Evolutionary conservation across 1,284 basidiomycete genomes (phyloP).

Genomic region (Ustilago crameri): DNA sequence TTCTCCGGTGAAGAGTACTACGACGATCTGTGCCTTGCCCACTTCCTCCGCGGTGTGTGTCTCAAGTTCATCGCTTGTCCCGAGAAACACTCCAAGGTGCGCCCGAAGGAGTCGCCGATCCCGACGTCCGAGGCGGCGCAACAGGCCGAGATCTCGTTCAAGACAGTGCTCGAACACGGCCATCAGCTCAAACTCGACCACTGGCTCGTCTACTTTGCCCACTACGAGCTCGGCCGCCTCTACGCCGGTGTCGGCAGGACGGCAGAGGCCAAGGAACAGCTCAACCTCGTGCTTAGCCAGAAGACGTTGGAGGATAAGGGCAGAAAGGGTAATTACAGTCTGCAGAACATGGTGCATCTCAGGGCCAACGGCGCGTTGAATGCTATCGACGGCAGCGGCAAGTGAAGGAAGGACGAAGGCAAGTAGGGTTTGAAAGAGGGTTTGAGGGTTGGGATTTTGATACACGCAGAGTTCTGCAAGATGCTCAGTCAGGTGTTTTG

Average conservation of each 20-base stretch:
- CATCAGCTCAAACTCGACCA: conserved; percentile 58
- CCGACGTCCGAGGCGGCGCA: conserved; percentile 57
- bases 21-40: conserved; percentile 64
- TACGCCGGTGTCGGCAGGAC: conserved; percentile 44
- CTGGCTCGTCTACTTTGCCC: conserved; percentile 67
- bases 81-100: conserved; percentile 59
- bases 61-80: conserved; percentile 66
- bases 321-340: conserved; percentile 65
- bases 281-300: conserved; percentile 58
- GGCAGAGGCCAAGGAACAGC: conserved; percentile 52
- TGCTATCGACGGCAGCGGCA: conserved; percentile 39
- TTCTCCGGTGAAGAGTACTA: conserved; percentile 52
- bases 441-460: background rate
- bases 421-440: background rate
- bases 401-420: conserved; percentile 3
- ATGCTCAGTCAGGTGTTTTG: too few species aligned
- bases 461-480: background rate
- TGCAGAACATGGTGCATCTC: conserved; percentile 67
- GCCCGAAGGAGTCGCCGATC: conserved; percentile 49
- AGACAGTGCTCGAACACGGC: conserved; percentile 56
- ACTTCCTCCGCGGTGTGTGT: conserved; percentile 65
- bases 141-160: conserved; percentile 58
- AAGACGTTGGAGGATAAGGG: conserved; percentile 62
- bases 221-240: conserved; percentile 66
- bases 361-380: conserved; percentile 62